Conservation (phyloP, 768 basidiomycete species). For the Tulasnella sp. region DNA sequence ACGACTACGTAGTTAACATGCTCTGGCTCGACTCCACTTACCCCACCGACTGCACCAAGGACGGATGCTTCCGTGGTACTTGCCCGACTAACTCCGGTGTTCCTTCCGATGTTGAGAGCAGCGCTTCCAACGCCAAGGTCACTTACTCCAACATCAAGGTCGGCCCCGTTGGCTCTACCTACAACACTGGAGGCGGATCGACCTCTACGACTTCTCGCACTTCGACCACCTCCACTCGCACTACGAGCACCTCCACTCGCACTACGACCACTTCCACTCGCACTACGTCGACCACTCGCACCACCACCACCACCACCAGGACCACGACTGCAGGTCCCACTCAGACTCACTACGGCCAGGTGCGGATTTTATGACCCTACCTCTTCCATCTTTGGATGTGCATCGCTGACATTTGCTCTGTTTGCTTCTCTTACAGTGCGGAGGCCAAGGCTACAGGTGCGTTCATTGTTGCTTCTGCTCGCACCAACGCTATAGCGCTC, state of each 20-base stretch:
- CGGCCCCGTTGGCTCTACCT: conserved; percentile 23
- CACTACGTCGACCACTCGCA: neutral
- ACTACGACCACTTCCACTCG: neutral
- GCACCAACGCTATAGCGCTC: no score
- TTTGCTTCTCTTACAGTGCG: conserved; percentile 12
- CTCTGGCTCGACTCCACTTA: conserved; percentile 44
- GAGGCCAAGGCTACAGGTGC: neutral
- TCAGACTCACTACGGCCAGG: conserved; percentile 23
- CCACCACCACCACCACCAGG: conserved; percentile 2
- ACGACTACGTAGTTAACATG: conserved; percentile 54
- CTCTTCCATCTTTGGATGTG: neutral
- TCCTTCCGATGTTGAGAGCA: conserved; percentile 25
- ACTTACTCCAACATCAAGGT: conserved; percentile 29
- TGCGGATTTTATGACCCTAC: neutral
- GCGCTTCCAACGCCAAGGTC: conserved; percentile 19
- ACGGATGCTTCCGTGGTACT: conserved; percentile 25
- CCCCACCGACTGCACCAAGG: conserved; percentile 23
- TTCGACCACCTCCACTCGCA: neutral
- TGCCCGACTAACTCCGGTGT: conserved; percentile 26
- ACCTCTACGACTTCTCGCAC: neutral
- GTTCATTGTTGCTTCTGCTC: neutral
- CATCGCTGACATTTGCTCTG: neutral
- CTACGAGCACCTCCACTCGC: neutral
- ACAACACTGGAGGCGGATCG: neutral
- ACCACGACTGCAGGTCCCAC: conserved; percentile 7